Conservation (phyloP, 805 yeast species). For the Candida xiaguanensis region DNA sequence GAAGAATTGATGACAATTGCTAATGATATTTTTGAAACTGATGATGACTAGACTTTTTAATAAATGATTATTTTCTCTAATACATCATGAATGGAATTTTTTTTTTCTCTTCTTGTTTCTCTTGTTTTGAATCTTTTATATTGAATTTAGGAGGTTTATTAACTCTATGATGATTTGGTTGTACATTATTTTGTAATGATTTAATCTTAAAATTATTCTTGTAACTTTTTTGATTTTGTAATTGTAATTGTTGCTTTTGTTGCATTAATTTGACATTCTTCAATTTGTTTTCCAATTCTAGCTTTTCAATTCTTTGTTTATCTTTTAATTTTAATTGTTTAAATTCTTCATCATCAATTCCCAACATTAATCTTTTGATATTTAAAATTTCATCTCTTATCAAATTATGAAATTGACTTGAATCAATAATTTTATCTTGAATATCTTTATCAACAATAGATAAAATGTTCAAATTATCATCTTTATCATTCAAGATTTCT, state of each 20-base stretch:
- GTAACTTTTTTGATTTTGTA: slow-evolving; percentile 14
- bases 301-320: slow-evolving; percentile 8
- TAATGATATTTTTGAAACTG: slow-evolving; percentile 62
- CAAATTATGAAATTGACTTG: slow-evolving; percentile 35
- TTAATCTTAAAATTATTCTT: slow-evolving; percentile 28
- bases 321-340: slow-evolving; percentile 11
- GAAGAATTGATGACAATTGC: slow-evolving; percentile 84
- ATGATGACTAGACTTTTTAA: slow-evolving; percentile 15
- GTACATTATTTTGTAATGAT: slow-evolving; percentile 12
- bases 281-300: slow-evolving; percentile 9
- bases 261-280: slow-evolving; percentile 9
- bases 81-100: slow-evolving; percentile 18
- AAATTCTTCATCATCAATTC: slow-evolving; percentile 39
- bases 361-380: slow-evolving; percentile 26
- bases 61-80: slow-evolving; percentile 7
- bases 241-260: slow-evolving; percentile 10
- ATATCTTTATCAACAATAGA: slow-evolving; percentile 43
- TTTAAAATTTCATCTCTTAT: slow-evolving; percentile 31
- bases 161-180: slow-evolving; percentile 18
- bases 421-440: slow-evolving; percentile 41
- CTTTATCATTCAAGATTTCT: slow-evolving; percentile 32
- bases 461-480: slow-evolving; percentile 16
- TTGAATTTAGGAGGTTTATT: slow-evolving; percentile 32
- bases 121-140: slow-evolving; percentile 4
- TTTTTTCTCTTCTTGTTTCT: slow-evolving; percentile 4